Percentiles rank a stretch among this genome's conserved stretches.
Evolutionary conservation across 768 basidiomycete species (phyloP).

Genomic region (Lentinula detonsa): DNA sequence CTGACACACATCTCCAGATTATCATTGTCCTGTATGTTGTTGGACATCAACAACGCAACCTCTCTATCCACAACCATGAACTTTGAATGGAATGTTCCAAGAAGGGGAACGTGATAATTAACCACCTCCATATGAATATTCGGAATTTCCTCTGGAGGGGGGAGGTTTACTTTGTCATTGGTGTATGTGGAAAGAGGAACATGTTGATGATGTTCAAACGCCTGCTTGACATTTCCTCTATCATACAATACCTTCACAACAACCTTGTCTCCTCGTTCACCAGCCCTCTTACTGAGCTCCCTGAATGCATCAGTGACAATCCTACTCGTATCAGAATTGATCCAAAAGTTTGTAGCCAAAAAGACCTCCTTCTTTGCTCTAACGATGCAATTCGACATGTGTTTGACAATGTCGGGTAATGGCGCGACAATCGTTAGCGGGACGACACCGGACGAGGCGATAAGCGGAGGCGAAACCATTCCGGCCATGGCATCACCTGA

Average conservation of each 20-base stretch:
- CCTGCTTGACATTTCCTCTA: slow-evolving; percentile 53
- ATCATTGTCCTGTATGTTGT: slow-evolving; percentile 58
- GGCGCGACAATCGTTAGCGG: slow-evolving; percentile 58
- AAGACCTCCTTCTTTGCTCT: slow-evolving; percentile 59
- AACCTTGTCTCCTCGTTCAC: slow-evolving; percentile 36
- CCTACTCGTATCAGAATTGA: slow-evolving; percentile 44
- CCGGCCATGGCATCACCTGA: slow-evolving; percentile 49
- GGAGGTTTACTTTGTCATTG: slow-evolving; percentile 41
- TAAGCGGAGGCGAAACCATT: slow-evolving; percentile 55
- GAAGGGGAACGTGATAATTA: slow-evolving; percentile 38
- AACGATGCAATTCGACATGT: slow-evolving; percentile 58
- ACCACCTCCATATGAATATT: slow-evolving; percentile 57
- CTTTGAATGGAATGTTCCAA: slow-evolving; percentile 54
- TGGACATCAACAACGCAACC: slow-evolving; percentile 56
- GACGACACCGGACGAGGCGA: slow-evolving; percentile 57
- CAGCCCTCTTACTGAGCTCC: slow-evolving; percentile 43
- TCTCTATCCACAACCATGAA: slow-evolving; percentile 67
- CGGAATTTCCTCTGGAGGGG: slow-evolving; percentile 48
- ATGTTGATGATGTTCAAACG: slow-evolving; percentile 33
- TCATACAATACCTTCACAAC: slow-evolving; percentile 70
- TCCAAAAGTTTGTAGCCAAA: slow-evolving; percentile 62
- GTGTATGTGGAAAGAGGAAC: slow-evolving; percentile 42
- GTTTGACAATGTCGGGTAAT: slow-evolving; percentile 70
- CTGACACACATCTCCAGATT: slow-evolving; percentile 27
- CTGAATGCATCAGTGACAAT: slow-evolving; percentile 45